phyloP scores from a whole-genome alignment of 164 flowering plant species.

The Umbilicus rupestris region DNA sequence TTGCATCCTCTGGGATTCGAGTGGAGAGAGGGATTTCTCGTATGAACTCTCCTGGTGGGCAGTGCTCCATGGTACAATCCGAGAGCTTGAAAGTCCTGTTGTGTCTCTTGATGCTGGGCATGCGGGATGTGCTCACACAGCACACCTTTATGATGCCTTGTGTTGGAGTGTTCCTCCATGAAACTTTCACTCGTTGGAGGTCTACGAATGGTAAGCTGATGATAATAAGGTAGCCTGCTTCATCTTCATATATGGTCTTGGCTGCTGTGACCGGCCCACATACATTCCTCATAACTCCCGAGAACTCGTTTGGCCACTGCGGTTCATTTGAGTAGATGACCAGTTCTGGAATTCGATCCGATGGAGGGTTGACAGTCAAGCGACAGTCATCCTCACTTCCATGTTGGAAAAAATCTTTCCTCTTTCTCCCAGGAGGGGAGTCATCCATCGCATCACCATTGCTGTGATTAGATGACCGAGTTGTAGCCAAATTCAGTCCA shows the following conservation, averaged over 20 bases:
- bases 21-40: conserved; percentile 16
- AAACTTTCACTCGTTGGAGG: conserved; percentile 17
- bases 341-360: conserved; percentile 39
- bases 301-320: conserved; percentile 61
- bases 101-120: conserved; percentile 13
- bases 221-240: conserved; percentile 16
- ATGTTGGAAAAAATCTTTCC: conserved; percentile 57
- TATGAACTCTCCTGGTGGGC: conserved; percentile 21
- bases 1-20: conserved; percentile 18
- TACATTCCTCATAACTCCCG: conserved; percentile 65
- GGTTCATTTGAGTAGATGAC: conserved; percentile 51
- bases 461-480: conserved; percentile 43
- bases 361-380: conserved; percentile 33
- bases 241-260: conserved; percentile 18
- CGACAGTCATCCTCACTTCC: conserved; percentile 56
- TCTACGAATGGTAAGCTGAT: conserved; percentile 17
- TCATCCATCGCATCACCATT: conserved; percentile 63
- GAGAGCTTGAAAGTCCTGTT: conserved; percentile 16
- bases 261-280: conserved; percentile 90
- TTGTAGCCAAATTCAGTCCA: conserved; percentile 54
- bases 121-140: conserved; percentile 13
- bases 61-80: conserved; percentile 18
- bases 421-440: conserved; percentile 52
- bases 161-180: conserved; percentile 16
- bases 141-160: conserved; percentile 15